Evolutionary conservation across 768 basidiomycete species (phyloP).

Genomic region (Mycena belliarum): DNA sequence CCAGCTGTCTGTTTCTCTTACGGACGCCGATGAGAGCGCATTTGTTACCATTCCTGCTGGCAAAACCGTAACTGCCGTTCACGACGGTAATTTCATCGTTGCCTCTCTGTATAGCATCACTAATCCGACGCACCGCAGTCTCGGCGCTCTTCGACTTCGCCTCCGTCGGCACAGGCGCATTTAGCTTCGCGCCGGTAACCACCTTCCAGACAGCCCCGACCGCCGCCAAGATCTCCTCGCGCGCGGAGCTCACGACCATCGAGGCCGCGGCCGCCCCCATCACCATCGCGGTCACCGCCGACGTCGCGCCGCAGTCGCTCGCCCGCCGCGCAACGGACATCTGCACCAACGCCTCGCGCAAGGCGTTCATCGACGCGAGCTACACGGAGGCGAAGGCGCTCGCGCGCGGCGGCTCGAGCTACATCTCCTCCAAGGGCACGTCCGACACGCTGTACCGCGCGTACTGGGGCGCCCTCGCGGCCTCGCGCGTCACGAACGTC

Average conservation of each 20-base stretch:
- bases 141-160: constrained; percentile 45
- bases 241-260: constrained; percentile 28
- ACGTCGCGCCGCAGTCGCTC: constrained; percentile 35
- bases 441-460: constrained; percentile 38
- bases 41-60: constrained; percentile 42
- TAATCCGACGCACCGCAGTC: constrained; percentile 27
- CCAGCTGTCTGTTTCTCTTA: constrained; percentile 39
- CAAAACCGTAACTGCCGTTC: constrained; percentile 38
- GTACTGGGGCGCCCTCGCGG: constrained; percentile 42
- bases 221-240: constrained; percentile 19
- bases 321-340: constrained; percentile 41
- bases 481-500: constrained; percentile 35
- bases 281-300: constrained; percentile 37
- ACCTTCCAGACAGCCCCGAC: constrained; percentile 36
- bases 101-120: not conserved
- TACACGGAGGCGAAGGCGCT: constrained; percentile 12
- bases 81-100: constrained; percentile 30
- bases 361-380: constrained; percentile 39
- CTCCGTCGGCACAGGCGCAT: constrained; percentile 39
- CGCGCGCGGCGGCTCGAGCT: constrained; percentile 24
- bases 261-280: constrained; percentile 29
- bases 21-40: constrained; percentile 39
- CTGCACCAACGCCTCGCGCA: constrained; percentile 36
- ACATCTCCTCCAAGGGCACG: constrained; percentile 38
- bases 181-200: constrained; percentile 40